Evolutionary conservation across 2,329 filamentous ascomycete genomes (phyloP), one percentile per base, ranked within the genome.

Genomic region (Didymosphaeria variabile): DNA sequence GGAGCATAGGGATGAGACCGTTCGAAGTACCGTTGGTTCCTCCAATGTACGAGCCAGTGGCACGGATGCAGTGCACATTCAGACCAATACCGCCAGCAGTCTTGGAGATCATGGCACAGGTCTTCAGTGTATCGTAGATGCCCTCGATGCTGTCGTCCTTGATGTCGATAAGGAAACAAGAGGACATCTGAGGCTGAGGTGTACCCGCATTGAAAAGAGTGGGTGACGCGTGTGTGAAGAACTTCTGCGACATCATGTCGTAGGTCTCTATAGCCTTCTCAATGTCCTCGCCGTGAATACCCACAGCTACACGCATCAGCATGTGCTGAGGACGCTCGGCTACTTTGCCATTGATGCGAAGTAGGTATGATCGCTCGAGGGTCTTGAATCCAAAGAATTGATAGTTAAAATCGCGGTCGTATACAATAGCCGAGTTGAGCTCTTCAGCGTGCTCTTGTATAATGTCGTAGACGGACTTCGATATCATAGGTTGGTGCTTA

Each of bases 311-410:
- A 87, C 95, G 93, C 95, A 99, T 99, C 73, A 99, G 94, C 93
- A 99, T 95, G 84, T 99, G 95, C 82, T 99, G 95, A 47, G 95
- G 95, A 74, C 95, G 90, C 85, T 99, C 95, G 55, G 94, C 94
- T 77, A 98, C 93, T 83, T 97, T 97, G 79, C 93, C 94, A 73
- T 97, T 88, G 68, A 98, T 91, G 78, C 96, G 94, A 70, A 99
- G 90, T 55, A 99, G 90, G 77, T 99, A 99, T 76, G 95, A 99
- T 63, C 95, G 90, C 85, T 99, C 95, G 42, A 99, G 85, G 8
- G 95, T 99, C 88, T 99, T 99, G 89, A 99, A 99, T 67, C 95
- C 95, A 75, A 99, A 99, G 84, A 97, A 99, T 84, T 99, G 95
- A 85, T 99, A 99, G 87, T 98, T 97, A 87, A 99, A 99, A 79